These are phyloP conservation scores for Pichia paraexigua DNA, from an alignment of 805 yeast genomes.

Conservation along the genomic window DNA sequence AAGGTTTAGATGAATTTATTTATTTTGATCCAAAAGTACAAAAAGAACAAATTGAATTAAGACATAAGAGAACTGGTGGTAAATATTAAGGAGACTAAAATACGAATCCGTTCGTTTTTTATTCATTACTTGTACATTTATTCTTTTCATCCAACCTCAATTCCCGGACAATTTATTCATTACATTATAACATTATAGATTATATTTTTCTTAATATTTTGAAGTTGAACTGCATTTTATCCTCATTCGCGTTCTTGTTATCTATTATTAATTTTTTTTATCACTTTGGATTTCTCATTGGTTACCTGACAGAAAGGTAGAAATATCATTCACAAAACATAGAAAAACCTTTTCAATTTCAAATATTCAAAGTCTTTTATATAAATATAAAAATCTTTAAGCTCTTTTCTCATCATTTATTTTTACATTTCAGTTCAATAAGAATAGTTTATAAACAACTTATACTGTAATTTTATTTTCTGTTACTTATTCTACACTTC, in stretches of 20 bases:
- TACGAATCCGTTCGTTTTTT: background rate
- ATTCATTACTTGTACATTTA: background rate
- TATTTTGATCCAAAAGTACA: conserved; percentile 79
- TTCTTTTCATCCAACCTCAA: background rate
- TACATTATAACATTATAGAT: background rate
- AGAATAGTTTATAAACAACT: background rate
- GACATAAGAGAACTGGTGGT: conserved; percentile 69
- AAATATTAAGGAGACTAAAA: conserved; percentile 37
- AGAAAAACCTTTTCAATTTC: background rate
- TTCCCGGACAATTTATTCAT: background rate
- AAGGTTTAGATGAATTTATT: conserved; percentile 88
- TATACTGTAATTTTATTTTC: background rate
- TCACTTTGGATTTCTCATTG: background rate
- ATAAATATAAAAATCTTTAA: background rate
- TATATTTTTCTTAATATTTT: background rate
- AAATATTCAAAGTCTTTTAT: background rate
- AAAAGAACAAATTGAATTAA: conserved; percentile 55
- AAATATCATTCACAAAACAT: background rate
- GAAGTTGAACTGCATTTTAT: background rate
- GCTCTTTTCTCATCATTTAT: background rate
- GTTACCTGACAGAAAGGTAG: conserved; percentile 5
- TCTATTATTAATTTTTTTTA: background rate
- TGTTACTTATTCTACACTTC: background rate
- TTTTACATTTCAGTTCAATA: background rate
- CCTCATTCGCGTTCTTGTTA: background rate